Evolutionary conservation across 176 grass and related monocot genomes (phyloP), one percentile per base, ranked within the genome.

Genomic region (Carex kokanica): DNA sequence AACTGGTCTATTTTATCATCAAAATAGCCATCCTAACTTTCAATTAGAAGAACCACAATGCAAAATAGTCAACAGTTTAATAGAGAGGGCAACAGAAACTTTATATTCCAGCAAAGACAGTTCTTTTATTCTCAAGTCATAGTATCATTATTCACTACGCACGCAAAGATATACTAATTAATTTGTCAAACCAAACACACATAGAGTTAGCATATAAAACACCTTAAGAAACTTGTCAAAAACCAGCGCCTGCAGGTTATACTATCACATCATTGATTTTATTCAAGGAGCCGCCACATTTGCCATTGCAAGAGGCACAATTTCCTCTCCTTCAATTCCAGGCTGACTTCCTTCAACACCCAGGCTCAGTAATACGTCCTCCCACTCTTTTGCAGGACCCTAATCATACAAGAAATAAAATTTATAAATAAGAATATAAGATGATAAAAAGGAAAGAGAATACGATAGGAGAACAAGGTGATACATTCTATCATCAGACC

Each of bases 321-420:
- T 93, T 87, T 98, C 95, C 66, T 98, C 90, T 52, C 95, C 90
- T 18, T 84, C 52, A 43, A 91, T 58, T 60, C 95, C 95, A 32
- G 73, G 73, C 84, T 88, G 34, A 32, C 86, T 88, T 59, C 92
- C 92, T 40, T 86, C 87, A 41, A 86, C 87, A 0, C 84, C 92
- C 73, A 98, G 57, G 74, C 60, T n/a, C n/a, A n/a, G 82, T 2
- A 98, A 84, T 8, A 87, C 59, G 20, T 86, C 38, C 87, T 98
- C 95, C 95, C 95, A 98, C 71, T 90, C 90, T 85, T 90, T 91
- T 17, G 92, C 95, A 51, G 95, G 95, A 2, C 87, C 92, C 94
- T 94, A 55, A 32, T 52, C 15, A 12, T 31, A 24, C 36, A 66
- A 60, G 36, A 49, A 25, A 59, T 47, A 24, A 27, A 45, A 56